Conservation (phyloP, 1,284 basidiomycete species). For the Marasmius tenuissimus region DNA sequence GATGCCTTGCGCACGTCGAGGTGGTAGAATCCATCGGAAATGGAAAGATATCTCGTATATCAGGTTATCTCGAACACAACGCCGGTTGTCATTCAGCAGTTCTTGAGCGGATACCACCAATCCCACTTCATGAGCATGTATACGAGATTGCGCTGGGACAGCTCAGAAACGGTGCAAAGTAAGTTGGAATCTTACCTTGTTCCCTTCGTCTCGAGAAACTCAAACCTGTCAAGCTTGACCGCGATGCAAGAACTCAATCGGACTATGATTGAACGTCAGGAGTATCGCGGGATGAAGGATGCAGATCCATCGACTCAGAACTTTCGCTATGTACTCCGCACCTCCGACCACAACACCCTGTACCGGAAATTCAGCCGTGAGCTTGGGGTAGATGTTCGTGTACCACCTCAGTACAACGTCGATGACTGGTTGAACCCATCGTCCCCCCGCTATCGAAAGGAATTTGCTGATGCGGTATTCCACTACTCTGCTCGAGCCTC, state of each 20-base stretch:
- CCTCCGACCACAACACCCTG: not conserved
- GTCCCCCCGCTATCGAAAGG: not conserved
- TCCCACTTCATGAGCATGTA: conserved; percentile 31
- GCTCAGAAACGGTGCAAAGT: conserved; percentile 22
- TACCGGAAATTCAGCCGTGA: not conserved
- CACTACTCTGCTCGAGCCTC: conserved; percentile 19
- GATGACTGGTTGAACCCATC: conserved; percentile 5
- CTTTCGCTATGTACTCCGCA: not conserved
- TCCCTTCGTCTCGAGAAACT: not conserved
- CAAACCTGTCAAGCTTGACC: not conserved
- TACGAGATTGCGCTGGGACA: conserved; percentile 26
- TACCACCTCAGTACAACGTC: not conserved
- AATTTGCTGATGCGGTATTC: conserved; percentile 20
- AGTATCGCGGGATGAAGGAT: not conserved
- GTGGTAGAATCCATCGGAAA: conserved; percentile 19
- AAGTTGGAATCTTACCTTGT: not conserved
- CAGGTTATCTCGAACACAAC: conserved; percentile 26
- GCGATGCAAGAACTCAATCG: conserved; percentile 1
- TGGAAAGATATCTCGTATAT: conserved; percentile 12
- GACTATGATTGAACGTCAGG: not conserved
- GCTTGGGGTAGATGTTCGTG: not conserved
- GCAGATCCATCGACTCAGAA: not conserved
- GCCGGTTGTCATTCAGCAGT: conserved; percentile 18
- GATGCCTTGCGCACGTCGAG: conserved; percentile 34
- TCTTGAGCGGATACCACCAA: conserved; percentile 21